phyloP scores from a whole-genome alignment of 371 early-diverging fungal species.

The Mycotypha africana region DNA sequence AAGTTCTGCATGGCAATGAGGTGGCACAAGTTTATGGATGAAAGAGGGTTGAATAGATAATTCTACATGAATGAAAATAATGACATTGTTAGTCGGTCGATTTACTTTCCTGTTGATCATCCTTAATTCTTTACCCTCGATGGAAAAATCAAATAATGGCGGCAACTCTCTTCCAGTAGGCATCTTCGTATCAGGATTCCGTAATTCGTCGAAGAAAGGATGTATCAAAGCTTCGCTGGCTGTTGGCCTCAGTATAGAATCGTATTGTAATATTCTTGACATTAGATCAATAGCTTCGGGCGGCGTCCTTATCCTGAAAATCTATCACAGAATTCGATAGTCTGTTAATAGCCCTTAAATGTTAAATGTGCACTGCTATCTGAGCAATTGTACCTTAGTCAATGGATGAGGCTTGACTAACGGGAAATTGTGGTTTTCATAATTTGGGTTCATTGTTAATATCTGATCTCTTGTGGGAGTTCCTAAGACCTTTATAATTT shows the following conservation, averaged over 20 bases:
- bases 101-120: too few relatives aligned
- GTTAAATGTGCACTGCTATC: not conserved
- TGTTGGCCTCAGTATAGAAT: constrained; percentile 83
- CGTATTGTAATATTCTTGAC: constrained; percentile 88
- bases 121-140: constrained; percentile 47
- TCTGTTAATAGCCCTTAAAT: not conserved
- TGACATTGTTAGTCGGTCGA: not conserved
- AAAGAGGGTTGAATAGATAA: constrained; percentile 50
- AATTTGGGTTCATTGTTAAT: constrained; percentile 90
- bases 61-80: constrained; percentile 16
- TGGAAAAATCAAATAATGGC: constrained; percentile 83
- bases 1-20: too few relatives aligned
- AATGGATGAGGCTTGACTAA: constrained; percentile 91
- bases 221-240: constrained; percentile 93
- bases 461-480: constrained; percentile 95
- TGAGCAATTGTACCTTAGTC: constrained; percentile 66
- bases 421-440: constrained; percentile 94
- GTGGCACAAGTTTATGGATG: constrained; percentile 59
- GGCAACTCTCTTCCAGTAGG: constrained; percentile 80
- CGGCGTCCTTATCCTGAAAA: constrained; percentile 72
- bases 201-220: constrained; percentile 94
- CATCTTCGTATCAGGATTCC: constrained; percentile 77
- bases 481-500: constrained; percentile 98
- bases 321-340: too few relatives aligned
- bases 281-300: constrained; percentile 87